A percentile compares a stretch with the other conserved stretches of the same genome.
phyloP scores from a whole-genome alignment of 768 basidiomycete genomes.

The Calocybe indica region DNA sequence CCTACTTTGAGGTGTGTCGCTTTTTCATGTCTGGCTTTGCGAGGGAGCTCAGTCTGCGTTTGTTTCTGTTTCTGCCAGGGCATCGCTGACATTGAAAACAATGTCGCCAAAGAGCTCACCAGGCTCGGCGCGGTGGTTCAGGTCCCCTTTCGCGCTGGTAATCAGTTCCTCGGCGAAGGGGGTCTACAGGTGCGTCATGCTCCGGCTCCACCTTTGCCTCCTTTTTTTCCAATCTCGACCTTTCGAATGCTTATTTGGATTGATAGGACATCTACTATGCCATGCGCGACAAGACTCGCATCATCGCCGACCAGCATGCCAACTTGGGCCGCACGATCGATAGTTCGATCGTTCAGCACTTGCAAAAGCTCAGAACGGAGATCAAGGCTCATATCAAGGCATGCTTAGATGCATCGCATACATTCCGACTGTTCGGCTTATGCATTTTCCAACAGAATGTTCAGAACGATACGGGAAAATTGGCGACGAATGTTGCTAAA shows the following conservation, averaged over 20 bases:
- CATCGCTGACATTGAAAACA: slow-evolving; percentile 85
- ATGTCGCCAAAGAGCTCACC: slow-evolving; percentile 87
- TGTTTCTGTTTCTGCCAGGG: slow-evolving; percentile 23
- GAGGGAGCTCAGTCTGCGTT: neutral
- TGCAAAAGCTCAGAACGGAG: slow-evolving; percentile 90
- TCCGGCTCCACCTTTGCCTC: neutral
- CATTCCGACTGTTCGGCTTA: neutral
- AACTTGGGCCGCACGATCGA: slow-evolving; percentile 96
- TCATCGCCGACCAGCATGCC: slow-evolving; percentile 93
- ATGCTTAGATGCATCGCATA: slow-evolving; percentile 4
- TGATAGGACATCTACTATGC: slow-evolving; percentile 83
- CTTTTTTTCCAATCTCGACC: neutral
- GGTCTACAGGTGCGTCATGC: slow-evolving; percentile 66
- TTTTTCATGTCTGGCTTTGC: neutral
- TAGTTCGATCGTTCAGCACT: slow-evolving; percentile 94
- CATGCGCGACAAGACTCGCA: slow-evolving; percentile 89
- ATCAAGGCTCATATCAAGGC: slow-evolving; percentile 98
- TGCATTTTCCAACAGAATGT: slow-evolving; percentile 52
- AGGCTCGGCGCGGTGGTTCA: slow-evolving; percentile 95
- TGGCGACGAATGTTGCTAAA: slow-evolving; percentile 86
- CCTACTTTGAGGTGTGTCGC: slow-evolving; percentile 68
- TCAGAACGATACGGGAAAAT: slow-evolving; percentile 92
- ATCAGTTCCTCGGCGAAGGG: slow-evolving; percentile 98
- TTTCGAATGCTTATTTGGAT: neutral
- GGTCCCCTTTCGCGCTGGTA: slow-evolving; percentile 91